Conservation (phyloP, 192 early-diverging fungal species). For the Rhizoclosmatium globosum region DNA sequence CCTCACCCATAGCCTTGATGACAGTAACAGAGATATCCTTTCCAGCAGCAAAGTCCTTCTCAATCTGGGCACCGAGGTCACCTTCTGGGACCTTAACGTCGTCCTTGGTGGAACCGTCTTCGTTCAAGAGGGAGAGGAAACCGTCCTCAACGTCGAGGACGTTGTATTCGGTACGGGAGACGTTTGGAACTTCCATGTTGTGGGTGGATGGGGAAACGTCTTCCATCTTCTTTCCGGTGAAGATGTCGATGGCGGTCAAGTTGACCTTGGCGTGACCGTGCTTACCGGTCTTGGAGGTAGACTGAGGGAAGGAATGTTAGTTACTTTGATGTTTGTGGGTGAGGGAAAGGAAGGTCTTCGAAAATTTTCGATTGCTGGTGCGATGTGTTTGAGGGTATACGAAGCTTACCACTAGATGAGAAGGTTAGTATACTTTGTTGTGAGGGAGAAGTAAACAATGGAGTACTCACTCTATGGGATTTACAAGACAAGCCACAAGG, state of each 20-base stretch:
- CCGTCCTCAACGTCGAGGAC: conserved; percentile 92
- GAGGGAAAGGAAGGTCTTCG: neutral
- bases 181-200: conserved; percentile 99
- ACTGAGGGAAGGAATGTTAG: conserved; percentile 43
- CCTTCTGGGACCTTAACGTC: conserved; percentile 93
- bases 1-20: conserved; percentile 89
- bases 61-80: conserved; percentile 80
- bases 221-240: conserved; percentile 98
- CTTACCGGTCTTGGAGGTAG: conserved; percentile 99
- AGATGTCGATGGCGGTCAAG: conserved; percentile 93
- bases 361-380: no score
- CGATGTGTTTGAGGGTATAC: no score
- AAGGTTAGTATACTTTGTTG: neutral
- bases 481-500: neutral
- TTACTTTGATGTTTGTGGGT: neutral
- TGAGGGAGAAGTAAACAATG: neutral
- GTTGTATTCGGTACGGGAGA: conserved; percentile 83
- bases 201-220: conserved; percentile 99
- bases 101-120: conserved; percentile 87
- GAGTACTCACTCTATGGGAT: conserved; percentile 4
- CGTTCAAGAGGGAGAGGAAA: conserved; percentile 86
- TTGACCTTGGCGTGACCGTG: conserved; percentile 99
- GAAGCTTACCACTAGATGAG: conserved; percentile 22
- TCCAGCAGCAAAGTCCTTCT: conserved; percentile 78
- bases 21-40: conserved; percentile 89